Conservation (phyloP, 371 early-diverging fungal species). For the Circinella umbellata region DNA sequence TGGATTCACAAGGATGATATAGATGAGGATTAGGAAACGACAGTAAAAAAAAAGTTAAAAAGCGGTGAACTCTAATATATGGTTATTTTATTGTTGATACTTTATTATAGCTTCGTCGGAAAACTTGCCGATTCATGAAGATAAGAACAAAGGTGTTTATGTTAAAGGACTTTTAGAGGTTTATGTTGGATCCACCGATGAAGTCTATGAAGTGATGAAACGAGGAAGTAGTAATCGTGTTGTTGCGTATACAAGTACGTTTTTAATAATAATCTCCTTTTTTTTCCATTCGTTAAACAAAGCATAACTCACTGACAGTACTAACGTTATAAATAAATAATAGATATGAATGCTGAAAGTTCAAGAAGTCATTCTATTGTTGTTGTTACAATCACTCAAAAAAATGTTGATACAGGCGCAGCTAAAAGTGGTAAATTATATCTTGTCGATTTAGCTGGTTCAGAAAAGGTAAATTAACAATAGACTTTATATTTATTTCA, state of each 20-base stretch:
- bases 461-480: constrained; percentile 78
- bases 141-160: constrained; percentile 91
- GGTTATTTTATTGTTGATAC: not conserved
- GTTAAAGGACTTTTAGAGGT: constrained; percentile 95
- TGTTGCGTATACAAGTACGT: constrained; percentile 87
- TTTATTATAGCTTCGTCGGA: constrained; percentile 68
- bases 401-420: constrained; percentile 87
- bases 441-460: constrained; percentile 99
- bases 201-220: constrained; percentile 94
- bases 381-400: constrained; percentile 89
- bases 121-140: constrained; percentile 94
- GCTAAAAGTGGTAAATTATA: constrained; percentile 89
- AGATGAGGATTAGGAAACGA: not conserved
- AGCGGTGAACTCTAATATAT: not conserved
- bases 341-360: constrained; percentile 97
- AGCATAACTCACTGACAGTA: too few relatives aligned
- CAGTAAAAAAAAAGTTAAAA: not conserved
- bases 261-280: not conserved
- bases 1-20: too few relatives aligned
- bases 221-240: constrained; percentile 88
- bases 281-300: too few relatives aligned
- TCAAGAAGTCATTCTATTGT: constrained; percentile 98
- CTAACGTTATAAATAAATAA: not conserved
- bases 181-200: constrained; percentile 89
- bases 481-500: too few relatives aligned